Conservation (phyloP, 1,139 yeast genomes). For the Ashbya aceris region DNA sequence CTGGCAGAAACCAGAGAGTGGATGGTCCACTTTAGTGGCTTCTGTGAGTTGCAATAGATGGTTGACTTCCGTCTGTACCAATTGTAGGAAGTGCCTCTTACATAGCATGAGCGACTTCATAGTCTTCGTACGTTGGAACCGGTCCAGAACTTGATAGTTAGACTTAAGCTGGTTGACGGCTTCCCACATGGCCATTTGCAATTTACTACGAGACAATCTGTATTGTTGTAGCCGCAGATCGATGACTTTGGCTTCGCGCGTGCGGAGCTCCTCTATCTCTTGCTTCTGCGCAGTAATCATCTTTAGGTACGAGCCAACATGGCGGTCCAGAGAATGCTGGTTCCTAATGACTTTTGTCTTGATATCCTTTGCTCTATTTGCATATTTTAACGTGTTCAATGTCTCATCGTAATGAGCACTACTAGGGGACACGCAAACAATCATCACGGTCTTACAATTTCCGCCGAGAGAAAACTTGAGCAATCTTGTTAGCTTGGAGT, state of each 20-base stretch:
- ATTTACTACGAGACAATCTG: slow-evolving; percentile 30
- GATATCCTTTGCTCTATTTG: slow-evolving; percentile 83
- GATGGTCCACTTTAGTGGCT: slow-evolving; percentile 4
- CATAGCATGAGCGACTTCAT: slow-evolving; percentile 38
- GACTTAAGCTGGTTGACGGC: slow-evolving; percentile 35
- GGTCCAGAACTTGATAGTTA: slow-evolving; percentile 37
- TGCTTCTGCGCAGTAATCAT: slow-evolving; percentile 77
- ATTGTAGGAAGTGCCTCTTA: slow-evolving; percentile 45
- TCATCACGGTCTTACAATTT: slow-evolving; percentile 90
- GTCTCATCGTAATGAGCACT: slow-evolving; percentile 86
- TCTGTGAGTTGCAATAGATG: slow-evolving; percentile 17
- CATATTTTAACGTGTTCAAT: slow-evolving; percentile 78
- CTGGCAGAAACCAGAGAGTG: slow-evolving; percentile 7
- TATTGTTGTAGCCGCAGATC: slow-evolving; percentile 32
- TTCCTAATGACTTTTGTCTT: slow-evolving; percentile 73
- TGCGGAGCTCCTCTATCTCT: slow-evolving; percentile 63
- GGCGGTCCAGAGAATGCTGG: slow-evolving; percentile 68
- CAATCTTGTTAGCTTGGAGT: slow-evolving; percentile 77
- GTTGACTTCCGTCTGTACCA: slow-evolving; percentile 36
- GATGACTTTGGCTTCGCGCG: slow-evolving; percentile 41
- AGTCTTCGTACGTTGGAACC: slow-evolving; percentile 40
- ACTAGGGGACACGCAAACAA: slow-evolving; percentile 86
- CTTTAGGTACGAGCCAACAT: slow-evolving; percentile 78
- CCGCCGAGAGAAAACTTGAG: slow-evolving; percentile 90
- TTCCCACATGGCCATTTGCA: slow-evolving; percentile 35